Conservation (phyloP, 2,329 filamentous ascomycete genomes). For the Trichophyton benhamiae region DNA sequence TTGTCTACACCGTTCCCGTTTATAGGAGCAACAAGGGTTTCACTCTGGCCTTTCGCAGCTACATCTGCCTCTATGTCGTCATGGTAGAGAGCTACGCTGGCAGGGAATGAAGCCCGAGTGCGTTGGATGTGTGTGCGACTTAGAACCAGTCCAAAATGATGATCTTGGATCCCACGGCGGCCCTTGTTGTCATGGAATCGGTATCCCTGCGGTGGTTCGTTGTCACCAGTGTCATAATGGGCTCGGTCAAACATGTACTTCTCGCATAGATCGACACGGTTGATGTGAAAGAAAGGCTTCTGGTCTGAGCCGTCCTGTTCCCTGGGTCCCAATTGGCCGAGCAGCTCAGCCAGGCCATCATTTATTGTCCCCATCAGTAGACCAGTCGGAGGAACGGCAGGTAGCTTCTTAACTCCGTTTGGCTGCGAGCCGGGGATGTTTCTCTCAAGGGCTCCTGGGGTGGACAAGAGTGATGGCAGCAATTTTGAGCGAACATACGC, state of each 20-base stretch:
- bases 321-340: background rate
- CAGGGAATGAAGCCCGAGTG: conserved; percentile 24
- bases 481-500: conserved; percentile 18
- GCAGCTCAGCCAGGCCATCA: conserved; percentile 21
- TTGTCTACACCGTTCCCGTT: background rate
- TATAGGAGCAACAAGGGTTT: background rate
- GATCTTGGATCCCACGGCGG: conserved; percentile 17
- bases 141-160: conserved; percentile 27
- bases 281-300: background rate
- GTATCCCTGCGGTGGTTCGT: conserved; percentile 19
- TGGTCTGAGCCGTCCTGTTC: background rate
- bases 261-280: conserved; percentile 19
- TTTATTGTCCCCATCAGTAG: conserved; percentile 30
- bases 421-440: background rate
- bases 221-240: conserved; percentile 9
- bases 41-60: background rate
- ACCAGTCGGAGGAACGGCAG: conserved; percentile 18
- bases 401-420: conserved; percentile 15
- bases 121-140: conserved; percentile 30
- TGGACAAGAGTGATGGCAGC: conserved; percentile 19
- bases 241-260: conserved; percentile 27
- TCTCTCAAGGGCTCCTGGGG: conserved; percentile 4
- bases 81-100: conserved; percentile 26
- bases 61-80: background rate
- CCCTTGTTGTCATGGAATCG: conserved; percentile 21